Percentiles rank a stretch among this genome's conserved stretches.
Conservation (phyloP, 768 basidiomycete species). For the Lentinula boryana region DNA sequence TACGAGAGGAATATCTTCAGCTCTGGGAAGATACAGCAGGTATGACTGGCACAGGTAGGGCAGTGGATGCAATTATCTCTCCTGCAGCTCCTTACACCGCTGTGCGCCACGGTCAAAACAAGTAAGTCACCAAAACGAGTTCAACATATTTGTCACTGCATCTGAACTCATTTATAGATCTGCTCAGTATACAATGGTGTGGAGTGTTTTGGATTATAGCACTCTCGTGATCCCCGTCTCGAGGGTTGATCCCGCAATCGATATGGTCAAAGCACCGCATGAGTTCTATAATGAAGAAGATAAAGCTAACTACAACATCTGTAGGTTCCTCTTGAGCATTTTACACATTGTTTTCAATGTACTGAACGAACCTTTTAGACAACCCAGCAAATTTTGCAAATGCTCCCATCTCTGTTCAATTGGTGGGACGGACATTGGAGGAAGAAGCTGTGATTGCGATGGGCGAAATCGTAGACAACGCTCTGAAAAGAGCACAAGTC, state of each 20-base stretch:
- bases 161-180: conserved; percentile 22
- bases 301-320: conserved; percentile 41
- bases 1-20: conserved; percentile 54
- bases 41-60: conserved; percentile 60
- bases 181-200: conserved; percentile 52
- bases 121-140: conserved; percentile 24
- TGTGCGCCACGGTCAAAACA: conserved; percentile 55
- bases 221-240: conserved; percentile 61
- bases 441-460: conserved; percentile 72
- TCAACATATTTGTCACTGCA: not conserved
- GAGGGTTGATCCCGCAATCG: conserved; percentile 46
- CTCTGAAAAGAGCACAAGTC: conserved; percentile 27
- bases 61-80: conserved; percentile 70
- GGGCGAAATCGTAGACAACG: conserved; percentile 58
- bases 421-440: conserved; percentile 64
- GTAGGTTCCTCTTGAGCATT: conserved; percentile 28
- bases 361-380: conserved; percentile 33
- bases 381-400: conserved; percentile 47
- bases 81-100: conserved; percentile 59
- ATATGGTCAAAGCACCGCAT: conserved; percentile 37
- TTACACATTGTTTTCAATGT: not conserved
- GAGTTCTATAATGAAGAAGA: conserved; percentile 46
- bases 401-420: conserved; percentile 60
- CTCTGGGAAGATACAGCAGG: conserved; percentile 51
- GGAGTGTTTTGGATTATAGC: conserved; percentile 66